phyloP scores from a whole-genome alignment of 1,139 yeast species.

The Kurtzmaniella quercitrusa region DNA sequence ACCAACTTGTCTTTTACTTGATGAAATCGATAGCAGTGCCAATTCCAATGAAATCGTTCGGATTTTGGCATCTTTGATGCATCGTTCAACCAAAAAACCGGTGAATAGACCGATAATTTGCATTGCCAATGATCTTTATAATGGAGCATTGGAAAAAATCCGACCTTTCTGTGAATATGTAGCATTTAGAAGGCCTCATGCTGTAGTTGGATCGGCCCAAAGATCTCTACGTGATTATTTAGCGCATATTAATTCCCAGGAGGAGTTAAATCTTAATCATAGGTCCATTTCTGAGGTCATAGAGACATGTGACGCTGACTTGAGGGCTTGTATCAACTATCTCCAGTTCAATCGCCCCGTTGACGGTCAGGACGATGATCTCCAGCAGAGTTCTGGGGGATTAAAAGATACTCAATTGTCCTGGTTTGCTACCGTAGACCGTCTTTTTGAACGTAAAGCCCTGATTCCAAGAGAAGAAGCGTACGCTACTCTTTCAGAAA shows the following conservation, averaged over 20 bases:
- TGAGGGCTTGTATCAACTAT: slow-evolving; percentile 80
- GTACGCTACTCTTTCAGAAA: slow-evolving; percentile 35
- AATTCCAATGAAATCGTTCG: slow-evolving; percentile 72
- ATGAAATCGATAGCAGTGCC: slow-evolving; percentile 88
- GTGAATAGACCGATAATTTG: slow-evolving; percentile 84
- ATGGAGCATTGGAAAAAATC: slow-evolving; percentile 59
- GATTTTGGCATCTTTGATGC: slow-evolving; percentile 56
- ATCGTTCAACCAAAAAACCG: slow-evolving; percentile 10
- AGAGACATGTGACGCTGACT: slow-evolving; percentile 74
- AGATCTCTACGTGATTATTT: slow-evolving; percentile 39
- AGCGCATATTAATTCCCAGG: slow-evolving; percentile 27
- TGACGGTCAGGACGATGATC: slow-evolving; percentile 5
- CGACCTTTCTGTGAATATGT: slow-evolving; percentile 72
- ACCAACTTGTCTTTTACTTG: slow-evolving; percentile 80
- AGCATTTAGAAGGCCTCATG: slow-evolving; percentile 53
- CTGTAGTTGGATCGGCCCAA: slow-evolving; percentile 35
- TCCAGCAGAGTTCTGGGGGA: not conserved
- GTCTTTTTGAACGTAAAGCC: slow-evolving; percentile 49
- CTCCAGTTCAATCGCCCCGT: slow-evolving; percentile 60
- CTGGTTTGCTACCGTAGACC: slow-evolving; percentile 59
- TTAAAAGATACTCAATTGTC: slow-evolving; percentile 50
- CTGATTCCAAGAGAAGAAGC: slow-evolving; percentile 45
- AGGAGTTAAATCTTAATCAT: slow-evolving; percentile 29
- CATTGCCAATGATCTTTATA: slow-evolving; percentile 82
- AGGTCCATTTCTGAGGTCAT: slow-evolving; percentile 50